phyloP scores from a whole-genome alignment of 352 stramenopile species.

The Thraustochytrium striatum region DNA sequence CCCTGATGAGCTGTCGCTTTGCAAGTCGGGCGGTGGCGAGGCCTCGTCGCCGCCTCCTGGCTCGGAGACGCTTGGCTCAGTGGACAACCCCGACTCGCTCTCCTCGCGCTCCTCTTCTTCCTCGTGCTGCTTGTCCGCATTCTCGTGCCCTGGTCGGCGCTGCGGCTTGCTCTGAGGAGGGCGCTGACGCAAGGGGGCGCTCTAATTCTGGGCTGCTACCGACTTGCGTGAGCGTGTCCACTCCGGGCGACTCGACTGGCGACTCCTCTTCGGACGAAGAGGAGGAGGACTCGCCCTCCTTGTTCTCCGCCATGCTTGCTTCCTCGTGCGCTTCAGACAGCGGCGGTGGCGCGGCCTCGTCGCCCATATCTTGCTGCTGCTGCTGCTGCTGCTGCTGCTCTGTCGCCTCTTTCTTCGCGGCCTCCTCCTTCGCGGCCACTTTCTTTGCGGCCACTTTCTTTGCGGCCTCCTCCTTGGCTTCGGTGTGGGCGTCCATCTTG shows the following conservation, averaged over 20 bases:
- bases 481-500: not conserved
- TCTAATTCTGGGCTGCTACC: not conserved
- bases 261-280: not conserved
- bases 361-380: not conserved
- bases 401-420: not conserved
- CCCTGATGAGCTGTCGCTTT: not conserved
- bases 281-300: too few species aligned
- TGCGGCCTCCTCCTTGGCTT: not conserved
- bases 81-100: not conserved
- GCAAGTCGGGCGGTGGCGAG: too few species aligned
- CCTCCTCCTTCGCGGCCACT: not conserved
- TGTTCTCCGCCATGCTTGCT: not conserved
- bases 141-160: constrained; percentile 4
- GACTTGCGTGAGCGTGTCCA: not conserved
- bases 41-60: not conserved
- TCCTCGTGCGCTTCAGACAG: not conserved
- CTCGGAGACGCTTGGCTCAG: not conserved
- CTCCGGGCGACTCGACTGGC: not conserved
- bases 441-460: not conserved
- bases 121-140: not conserved
- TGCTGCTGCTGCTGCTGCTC: not conserved
- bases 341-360: not conserved
- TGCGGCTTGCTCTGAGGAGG: not conserved
- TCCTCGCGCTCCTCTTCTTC: not conserved
- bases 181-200: not conserved